These are phyloP conservation scores for Geranium incanum DNA, from an alignment of 441 rosid genomes.

Conservation along the genomic window DNA sequence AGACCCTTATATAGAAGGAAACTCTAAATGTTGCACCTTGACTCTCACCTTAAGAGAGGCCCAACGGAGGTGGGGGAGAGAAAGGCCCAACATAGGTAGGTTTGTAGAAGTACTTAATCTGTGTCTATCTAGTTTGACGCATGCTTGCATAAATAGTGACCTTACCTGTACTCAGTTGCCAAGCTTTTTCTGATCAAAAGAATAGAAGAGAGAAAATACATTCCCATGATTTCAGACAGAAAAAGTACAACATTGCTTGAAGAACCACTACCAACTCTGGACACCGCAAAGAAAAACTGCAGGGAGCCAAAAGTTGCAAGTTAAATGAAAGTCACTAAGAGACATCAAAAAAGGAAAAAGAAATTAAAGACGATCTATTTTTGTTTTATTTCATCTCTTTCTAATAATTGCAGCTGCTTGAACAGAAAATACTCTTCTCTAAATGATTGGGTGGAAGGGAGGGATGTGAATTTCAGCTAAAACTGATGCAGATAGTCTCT, in stretches of 20 bases:
- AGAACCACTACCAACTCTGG: conserved; percentile 97
- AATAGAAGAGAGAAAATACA: conserved; percentile 94
- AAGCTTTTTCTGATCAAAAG: conserved; percentile 96
- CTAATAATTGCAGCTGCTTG: neutral
- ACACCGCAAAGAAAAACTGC: conserved; percentile 99
- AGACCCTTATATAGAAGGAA: no score
- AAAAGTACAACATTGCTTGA: conserved; percentile 97
- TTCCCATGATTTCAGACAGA: conserved; percentile 97
- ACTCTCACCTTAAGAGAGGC: no score
- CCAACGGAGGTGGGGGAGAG: no score
- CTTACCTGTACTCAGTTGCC: conserved; percentile 85
- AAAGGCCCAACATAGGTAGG: no score
- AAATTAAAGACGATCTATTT: neutral
- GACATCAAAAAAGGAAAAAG: neutral
- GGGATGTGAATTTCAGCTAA: neutral
- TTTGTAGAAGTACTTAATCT: no score
- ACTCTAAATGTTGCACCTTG: no score
- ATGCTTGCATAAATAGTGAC: neutral
- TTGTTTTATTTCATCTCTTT: neutral
- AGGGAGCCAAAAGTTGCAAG: conserved; percentile 28
- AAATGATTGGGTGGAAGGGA: neutral
- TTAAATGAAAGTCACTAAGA: conserved; percentile 13
- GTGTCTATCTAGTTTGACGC: neutral
- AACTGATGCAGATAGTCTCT: neutral
- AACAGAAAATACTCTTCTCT: neutral